Percentiles rank a stretch among this genome's conserved stretches.
Conservation (phyloP, 2,329 filamentous ascomycete genomes). For the Rhytidhysteron rufulum region DNA sequence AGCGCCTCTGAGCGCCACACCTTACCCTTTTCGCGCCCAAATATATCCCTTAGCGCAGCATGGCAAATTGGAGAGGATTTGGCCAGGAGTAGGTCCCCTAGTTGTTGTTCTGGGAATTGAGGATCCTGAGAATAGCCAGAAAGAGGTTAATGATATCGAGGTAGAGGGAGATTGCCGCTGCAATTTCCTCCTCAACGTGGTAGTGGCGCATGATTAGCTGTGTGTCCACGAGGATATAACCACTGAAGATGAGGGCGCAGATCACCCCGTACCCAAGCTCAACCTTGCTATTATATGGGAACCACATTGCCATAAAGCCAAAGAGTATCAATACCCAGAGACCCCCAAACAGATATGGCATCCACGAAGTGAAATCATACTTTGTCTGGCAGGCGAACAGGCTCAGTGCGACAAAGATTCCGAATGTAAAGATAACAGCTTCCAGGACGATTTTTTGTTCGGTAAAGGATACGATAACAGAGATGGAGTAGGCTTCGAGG, state of each 20-base stretch:
- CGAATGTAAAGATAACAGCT: conserved; percentile 78
- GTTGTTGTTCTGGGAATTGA: conserved; percentile 95
- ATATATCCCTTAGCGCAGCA: no score
- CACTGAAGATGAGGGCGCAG: conserved; percentile 83
- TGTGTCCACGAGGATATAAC: conserved; percentile 93
- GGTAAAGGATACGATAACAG: conserved; percentile 90
- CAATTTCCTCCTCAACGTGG: conserved; percentile 97
- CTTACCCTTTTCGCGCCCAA: no score
- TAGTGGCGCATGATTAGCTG: conserved; percentile 94
- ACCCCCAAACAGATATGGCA: conserved; percentile 87
- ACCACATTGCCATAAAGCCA: conserved; percentile 87
- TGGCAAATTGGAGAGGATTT: no score
- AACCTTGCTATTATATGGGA: conserved; percentile 74
- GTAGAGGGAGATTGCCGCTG: conserved; percentile 90
- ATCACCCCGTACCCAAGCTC: conserved; percentile 84
- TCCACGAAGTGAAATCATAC: conserved; percentile 97
- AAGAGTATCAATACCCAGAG: conserved; percentile 91
- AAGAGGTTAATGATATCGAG: conserved; percentile 97
- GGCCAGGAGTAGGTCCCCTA: no score
- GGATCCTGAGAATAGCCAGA: conserved; percentile 87
- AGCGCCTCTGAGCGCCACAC: no score
- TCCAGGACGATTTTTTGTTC: conserved; percentile 79
- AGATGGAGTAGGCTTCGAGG: conserved; percentile 89
- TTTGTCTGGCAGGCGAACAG: conserved; percentile 95
- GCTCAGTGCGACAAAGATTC: conserved; percentile 60